Base-by-base conservation (phyloP, 106 monocot genomes). In the Dendrobium nobile region DNA sequence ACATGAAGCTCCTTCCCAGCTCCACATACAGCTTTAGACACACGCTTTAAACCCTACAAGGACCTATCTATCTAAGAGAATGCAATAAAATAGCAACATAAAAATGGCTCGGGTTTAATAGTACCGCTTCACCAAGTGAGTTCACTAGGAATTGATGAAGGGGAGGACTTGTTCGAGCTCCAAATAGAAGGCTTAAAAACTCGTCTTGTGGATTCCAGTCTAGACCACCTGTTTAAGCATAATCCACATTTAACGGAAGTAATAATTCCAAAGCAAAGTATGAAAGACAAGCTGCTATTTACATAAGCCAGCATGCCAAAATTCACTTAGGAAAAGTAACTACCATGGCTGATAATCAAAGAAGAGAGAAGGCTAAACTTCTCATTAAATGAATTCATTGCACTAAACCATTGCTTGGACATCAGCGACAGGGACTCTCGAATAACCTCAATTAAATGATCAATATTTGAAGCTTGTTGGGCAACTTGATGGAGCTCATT, bases 121-220 rank as follows among this genome's bases (percentile, higher is more conserved):
- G 28, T 95, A 99, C 99, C 88, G 80, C 72, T 99, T 99, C 99
- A 75, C 95, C 95, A 79, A 99, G 93, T 79, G 93, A 88, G 77
- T 87, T 95, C 51, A 93, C 91, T 64, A 99, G 84, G 88, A 99
- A 99, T 77, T 99, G 99, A 76, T 99, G 95, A 79, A 99, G 99
- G 70, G 99, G 85, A 22, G 92, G 93, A 78, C 95, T 99, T 54
- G 89, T 90, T 37, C 93, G 85, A 76, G 91, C 85, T 13, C 99
- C 99, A 86, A 84, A 86, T 73, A 95, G 77, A 82, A 99, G 91
- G 83, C 95, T 93, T 72, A 99, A 76, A 84, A 99, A 90, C 80
- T 99, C 95, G 80, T 95, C 95, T 51, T 95, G 87, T 16, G 91
- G 79, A 82, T 78, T 90, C 61, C 91, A 91, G 81, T 93, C 85